Percentiles rank a stretch among this genome's conserved stretches.
These are phyloP conservation scores for Penicillium cinerascens DNA, from an alignment of 495 filamentous ascomycete species.

Conservation along the genomic window DNA sequence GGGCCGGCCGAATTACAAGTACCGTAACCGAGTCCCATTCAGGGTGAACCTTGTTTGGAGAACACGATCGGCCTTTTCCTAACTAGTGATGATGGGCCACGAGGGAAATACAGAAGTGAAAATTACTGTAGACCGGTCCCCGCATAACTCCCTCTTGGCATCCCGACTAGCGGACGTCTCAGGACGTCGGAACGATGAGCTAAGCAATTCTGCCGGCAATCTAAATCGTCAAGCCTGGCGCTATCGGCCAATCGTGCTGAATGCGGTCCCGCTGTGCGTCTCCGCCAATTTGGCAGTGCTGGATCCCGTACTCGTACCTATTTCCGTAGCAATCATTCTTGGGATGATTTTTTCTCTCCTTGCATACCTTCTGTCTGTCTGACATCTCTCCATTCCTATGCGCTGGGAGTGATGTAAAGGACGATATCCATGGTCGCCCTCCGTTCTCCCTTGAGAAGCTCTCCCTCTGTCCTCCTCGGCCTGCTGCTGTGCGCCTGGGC, in stretches of 20 bases:
- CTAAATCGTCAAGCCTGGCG: not conserved
- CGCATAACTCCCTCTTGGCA: too few species aligned
- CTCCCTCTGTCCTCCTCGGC: constrained; percentile 8
- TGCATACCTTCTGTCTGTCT: constrained; percentile 19
- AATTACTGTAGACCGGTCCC: too few species aligned
- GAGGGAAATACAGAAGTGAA: too few species aligned
- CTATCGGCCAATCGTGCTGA: constrained; percentile 6
- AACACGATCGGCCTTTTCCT: not conserved
- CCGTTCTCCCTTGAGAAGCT: constrained; percentile 11
- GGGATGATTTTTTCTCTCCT: constrained; percentile 6
- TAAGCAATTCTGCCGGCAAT: not conserved
- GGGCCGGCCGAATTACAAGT: constrained; percentile 11
- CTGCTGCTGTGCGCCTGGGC: constrained; percentile 13
- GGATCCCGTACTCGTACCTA: constrained; percentile 7
- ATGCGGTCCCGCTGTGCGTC: not conserved
- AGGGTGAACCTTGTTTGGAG: not conserved
- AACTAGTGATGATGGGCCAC: not conserved
- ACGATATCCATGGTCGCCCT: constrained; percentile 21
- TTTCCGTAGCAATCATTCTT: not conserved
- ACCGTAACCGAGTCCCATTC: constrained; percentile 3
- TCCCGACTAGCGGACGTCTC: not conserved
- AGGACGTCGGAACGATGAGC: not conserved
- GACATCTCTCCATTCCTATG: not conserved
- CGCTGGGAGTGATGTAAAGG: constrained; percentile 20
- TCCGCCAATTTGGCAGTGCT: not conserved